Evolutionary conservation across 768 basidiomycete species (phyloP), one percentile per base, ranked within the genome.

Genomic region (Myochromella boudieri): DNA sequence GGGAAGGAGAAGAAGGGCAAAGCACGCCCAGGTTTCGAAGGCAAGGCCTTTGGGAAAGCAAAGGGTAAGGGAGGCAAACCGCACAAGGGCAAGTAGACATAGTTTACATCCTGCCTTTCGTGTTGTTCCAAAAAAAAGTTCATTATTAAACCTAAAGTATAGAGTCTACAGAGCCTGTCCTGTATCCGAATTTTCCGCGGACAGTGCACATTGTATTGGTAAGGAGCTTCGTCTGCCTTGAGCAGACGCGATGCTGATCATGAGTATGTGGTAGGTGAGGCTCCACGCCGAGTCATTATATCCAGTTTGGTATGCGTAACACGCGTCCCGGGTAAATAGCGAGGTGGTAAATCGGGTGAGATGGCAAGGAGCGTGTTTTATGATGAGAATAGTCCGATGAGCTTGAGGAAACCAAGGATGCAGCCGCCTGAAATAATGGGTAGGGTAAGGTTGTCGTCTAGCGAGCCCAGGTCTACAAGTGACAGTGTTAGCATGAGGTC

Each of bases 361-460:
- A 20, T 9, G 27, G 17, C 6, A 21, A 24, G 22, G 20, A 3
- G 17, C 17, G 4, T 7, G 7, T 21, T 42, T n/a, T n/a, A n/a
- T n/a, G 67, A 63, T 12, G 63, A 55, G 12, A 66, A 61, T 25
- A 64, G 49, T n/a, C 68, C 65, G 14, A 71, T 49, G 17, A 72
- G 47, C 52, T 72, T 75, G 44, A 76, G 54, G 57, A 76, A 74
- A 7, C 67, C 74, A 14, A 68, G 56, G 29, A 76, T 63, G 41
- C 72, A 78, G 14, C 81, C 87, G 2, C 93, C 93, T 5, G 91
- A 84, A 45, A 95, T 80, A 60, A 95, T 83, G 3, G 94, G 94
- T 20, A 97, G 68, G 6, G 91, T 95, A 20, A 97, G 64, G 62
- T 97, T 95, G 60, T 97, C 94, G 58, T 97, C 94, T 29, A 92